Conservation (phyloP, 805 yeast species). For the Pichia membranifaciens region DNA sequence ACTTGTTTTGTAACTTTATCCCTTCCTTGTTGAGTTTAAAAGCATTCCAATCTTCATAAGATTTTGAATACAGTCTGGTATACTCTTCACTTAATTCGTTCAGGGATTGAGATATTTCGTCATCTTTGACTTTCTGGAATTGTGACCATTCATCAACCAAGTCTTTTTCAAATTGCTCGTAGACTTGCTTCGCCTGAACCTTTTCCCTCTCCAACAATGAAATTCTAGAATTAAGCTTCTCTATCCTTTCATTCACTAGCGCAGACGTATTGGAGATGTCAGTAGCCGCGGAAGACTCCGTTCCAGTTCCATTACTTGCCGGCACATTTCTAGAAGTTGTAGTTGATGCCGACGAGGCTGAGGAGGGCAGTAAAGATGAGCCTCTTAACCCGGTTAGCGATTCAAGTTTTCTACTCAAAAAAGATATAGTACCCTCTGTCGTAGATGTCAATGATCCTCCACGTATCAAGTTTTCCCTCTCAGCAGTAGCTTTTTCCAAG, state of each 20-base stretch:
- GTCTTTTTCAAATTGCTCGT: constrained; percentile 40
- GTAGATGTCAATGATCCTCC: constrained; percentile 33
- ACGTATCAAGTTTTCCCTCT: constrained; percentile 37
- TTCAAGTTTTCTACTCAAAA: constrained; percentile 42
- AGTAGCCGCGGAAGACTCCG: constrained; percentile 15
- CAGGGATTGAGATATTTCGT: constrained; percentile 69
- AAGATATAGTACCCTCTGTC: constrained; percentile 32
- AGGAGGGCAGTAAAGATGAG: constrained; percentile 14
- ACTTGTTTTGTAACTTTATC: constrained; percentile 15
- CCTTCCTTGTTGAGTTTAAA: constrained; percentile 14
- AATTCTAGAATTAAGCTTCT: constrained; percentile 36
- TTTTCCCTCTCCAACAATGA: constrained; percentile 42
- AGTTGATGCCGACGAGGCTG: constrained; percentile 5
- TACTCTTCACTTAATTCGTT: constrained; percentile 70
- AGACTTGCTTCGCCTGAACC: constrained; percentile 37
- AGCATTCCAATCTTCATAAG: constrained; percentile 66
- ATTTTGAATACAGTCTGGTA: constrained; percentile 61
- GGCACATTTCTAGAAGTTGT: constrained; percentile 19
- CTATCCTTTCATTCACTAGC: constrained; percentile 38
- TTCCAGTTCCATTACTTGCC: constrained; percentile 35
- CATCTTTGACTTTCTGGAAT: constrained; percentile 75
- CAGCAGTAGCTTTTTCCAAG: constrained; percentile 61
- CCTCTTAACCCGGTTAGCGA: constrained; percentile 38
- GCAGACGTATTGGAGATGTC: constrained; percentile 37
- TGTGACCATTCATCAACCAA: constrained; percentile 48